Evolutionary conservation across 116 monocot species (phyloP).

Genomic region (Phalaenopsis hybrid): DNA sequence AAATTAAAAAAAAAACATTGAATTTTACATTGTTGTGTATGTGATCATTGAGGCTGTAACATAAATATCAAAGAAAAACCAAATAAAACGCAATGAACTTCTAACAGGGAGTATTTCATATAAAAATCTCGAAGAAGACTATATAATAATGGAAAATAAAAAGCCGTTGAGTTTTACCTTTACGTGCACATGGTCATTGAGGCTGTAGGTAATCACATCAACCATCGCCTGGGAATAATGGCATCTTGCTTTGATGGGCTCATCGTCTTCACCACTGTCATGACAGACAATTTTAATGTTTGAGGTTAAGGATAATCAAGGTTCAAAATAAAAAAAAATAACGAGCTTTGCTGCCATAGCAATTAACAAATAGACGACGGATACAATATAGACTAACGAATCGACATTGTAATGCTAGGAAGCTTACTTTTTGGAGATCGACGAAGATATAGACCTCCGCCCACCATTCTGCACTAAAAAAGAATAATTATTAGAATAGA

Average conservation of each 20-base stretch:
- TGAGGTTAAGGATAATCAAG: not conserved
- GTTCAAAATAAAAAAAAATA: not conserved
- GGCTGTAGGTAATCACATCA: conserved; percentile 11
- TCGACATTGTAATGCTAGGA: not conserved
- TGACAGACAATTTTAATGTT: not conserved
- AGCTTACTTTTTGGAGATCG: not conserved
- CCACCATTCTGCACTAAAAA: not conserved
- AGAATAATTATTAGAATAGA: not conserved
- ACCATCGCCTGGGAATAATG: conserved; percentile 16
- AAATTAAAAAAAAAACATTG: no score
- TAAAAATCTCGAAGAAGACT: no score
- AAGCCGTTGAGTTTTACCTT: conserved; percentile 5
- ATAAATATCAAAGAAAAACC: no score
- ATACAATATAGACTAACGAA: not conserved
- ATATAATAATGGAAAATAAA: no score
- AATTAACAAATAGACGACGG: not conserved
- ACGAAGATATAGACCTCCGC: not conserved
- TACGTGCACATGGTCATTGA: conserved; percentile 15
- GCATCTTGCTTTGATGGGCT: conserved; percentile 7
- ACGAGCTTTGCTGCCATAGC: not conserved
- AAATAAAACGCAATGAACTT: no score
- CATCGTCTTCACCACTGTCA: conserved; percentile 7
- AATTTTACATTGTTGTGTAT: no score
- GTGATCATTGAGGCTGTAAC: no score
- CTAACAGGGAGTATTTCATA: no score